Conservation (phyloP, 768 basidiomycete species). For the Lyophyllum decastes region DNA sequence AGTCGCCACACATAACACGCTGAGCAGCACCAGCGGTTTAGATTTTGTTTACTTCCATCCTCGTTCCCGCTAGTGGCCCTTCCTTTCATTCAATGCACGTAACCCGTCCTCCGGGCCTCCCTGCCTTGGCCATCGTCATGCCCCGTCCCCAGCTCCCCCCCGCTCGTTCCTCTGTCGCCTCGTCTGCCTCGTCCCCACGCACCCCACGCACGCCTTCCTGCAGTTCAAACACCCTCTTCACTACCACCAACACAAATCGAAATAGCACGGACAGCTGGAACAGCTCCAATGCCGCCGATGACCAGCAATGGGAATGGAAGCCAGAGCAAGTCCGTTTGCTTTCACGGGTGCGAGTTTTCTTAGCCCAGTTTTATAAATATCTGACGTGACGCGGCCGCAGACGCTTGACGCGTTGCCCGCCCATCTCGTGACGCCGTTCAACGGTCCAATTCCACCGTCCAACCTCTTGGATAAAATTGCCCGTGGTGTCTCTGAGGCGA, state of each 20-base stretch:
- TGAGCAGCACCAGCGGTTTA: too few species aligned
- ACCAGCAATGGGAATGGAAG: constrained; percentile 72
- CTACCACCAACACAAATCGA: constrained; percentile 46
- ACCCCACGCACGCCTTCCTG: constrained; percentile 62
- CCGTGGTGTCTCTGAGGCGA: constrained; percentile 71
- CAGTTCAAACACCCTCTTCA: constrained; percentile 54
- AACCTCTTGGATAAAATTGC: constrained; percentile 89
- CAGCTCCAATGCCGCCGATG: constrained; percentile 72
- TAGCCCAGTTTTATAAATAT: constrained; percentile 9
- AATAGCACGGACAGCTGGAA: constrained; percentile 87
- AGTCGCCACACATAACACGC: constrained; percentile 17
- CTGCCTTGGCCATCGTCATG: constrained; percentile 63
- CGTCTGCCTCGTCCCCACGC: constrained; percentile 48
- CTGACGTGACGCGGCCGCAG: constrained; percentile 34
- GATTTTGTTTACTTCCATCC: background rate
- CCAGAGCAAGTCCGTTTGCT: constrained; percentile 71
- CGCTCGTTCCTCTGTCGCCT: constrained; percentile 51
- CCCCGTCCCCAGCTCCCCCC: constrained; percentile 58
- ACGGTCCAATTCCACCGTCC: constrained; percentile 79
- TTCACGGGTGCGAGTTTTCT: constrained; percentile 51
- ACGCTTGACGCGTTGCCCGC: constrained; percentile 82
- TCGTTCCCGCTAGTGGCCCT: constrained; percentile 16
- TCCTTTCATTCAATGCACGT: constrained; percentile 46
- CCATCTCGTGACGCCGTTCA: constrained; percentile 86
- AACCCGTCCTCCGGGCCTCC: constrained; percentile 49